These are phyloP conservation scores for Ananas comosus DNA, from an alignment of 176 grass and related monocot species.

Conservation along the genomic window DNA sequence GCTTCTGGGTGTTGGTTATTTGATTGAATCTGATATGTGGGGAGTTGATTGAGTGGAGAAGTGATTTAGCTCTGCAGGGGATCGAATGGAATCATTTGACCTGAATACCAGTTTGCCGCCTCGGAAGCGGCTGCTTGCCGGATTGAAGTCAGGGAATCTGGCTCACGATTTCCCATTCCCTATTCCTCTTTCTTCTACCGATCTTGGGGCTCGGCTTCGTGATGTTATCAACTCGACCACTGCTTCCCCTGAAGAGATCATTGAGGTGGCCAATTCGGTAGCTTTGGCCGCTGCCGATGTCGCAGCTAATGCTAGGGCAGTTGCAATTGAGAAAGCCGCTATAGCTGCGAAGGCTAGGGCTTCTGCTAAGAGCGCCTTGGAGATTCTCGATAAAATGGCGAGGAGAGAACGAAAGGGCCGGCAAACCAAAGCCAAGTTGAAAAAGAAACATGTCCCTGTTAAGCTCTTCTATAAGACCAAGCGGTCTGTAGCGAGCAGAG, in stretches of 20 bases:
- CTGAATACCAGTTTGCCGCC: conserved; percentile 80
- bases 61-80: not conserved
- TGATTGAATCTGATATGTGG: not conserved
- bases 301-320: conserved; percentile 43
- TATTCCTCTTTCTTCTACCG: conserved; percentile 33
- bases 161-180: conserved; percentile 30
- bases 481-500: conserved; percentile 7
- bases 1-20: not conserved
- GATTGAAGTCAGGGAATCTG: conserved; percentile 45
- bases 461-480: conserved; percentile 65
- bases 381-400: conserved; percentile 64
- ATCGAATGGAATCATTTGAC: conserved; percentile 65
- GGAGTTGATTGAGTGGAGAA: not conserved
- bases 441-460: conserved; percentile 65
- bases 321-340: conserved; percentile 54
- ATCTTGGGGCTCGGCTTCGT: conserved; percentile 49
- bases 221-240: conserved; percentile 44
- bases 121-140: conserved; percentile 91
- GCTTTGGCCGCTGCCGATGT: conserved; percentile 38
- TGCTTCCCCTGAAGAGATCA: conserved; percentile 43
- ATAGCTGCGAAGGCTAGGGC: conserved; percentile 60
- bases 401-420: conserved; percentile 36
- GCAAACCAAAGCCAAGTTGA: conserved; percentile 41
- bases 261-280: conserved; percentile 44
- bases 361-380: conserved; percentile 62